Percentiles rank a stretch among this genome's conserved stretches.
These are phyloP conservation scores for Kurtzmaniella quercitrusa DNA, from an alignment of 1,139 yeast species.

Conservation along the genomic window DNA sequence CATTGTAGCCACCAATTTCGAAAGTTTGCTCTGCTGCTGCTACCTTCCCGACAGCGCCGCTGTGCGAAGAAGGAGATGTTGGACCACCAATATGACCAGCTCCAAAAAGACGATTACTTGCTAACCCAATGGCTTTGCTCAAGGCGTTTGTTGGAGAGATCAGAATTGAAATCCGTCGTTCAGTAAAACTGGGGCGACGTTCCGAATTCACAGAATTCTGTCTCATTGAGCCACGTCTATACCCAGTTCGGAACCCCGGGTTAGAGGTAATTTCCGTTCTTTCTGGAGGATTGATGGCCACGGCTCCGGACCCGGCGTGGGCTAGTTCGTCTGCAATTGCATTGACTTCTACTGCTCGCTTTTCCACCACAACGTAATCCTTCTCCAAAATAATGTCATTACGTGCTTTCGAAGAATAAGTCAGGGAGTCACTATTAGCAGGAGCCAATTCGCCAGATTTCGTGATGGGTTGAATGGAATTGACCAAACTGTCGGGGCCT, in stretches of 20 bases:
- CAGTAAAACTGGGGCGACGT: constrained; percentile 49
- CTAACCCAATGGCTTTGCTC: constrained; percentile 81
- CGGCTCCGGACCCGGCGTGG: constrained; percentile 56
- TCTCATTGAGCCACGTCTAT: constrained; percentile 30
- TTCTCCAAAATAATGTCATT: constrained; percentile 54
- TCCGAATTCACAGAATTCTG: constrained; percentile 29
- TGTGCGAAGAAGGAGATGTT: neutral
- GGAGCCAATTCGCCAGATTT: neutral
- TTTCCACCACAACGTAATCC: constrained; percentile 93
- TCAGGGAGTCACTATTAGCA: neutral
- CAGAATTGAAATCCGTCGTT: constrained; percentile 60
- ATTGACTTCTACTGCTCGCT: constrained; percentile 90
- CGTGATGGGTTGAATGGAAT: constrained; percentile 19
- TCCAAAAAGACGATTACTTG: constrained; percentile 86
- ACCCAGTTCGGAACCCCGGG: constrained; percentile 4
- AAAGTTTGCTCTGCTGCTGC: constrained; percentile 2
- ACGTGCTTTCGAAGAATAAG: constrained; percentile 14
- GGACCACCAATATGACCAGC: neutral
- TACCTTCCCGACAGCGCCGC: neutral
- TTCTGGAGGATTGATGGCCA: constrained; percentile 33
- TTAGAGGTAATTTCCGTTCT: constrained; percentile 7
- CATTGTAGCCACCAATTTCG: constrained; percentile 5
- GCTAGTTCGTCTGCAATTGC: constrained; percentile 91
- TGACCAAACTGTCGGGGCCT: constrained; percentile 27
- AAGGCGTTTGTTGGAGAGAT: constrained; percentile 88